A percentile compares a stretch with the other conserved stretches of the same genome.
phyloP scores from a whole-genome alignment of 805 yeast genomes.

The Yarrowia hollandica region DNA sequence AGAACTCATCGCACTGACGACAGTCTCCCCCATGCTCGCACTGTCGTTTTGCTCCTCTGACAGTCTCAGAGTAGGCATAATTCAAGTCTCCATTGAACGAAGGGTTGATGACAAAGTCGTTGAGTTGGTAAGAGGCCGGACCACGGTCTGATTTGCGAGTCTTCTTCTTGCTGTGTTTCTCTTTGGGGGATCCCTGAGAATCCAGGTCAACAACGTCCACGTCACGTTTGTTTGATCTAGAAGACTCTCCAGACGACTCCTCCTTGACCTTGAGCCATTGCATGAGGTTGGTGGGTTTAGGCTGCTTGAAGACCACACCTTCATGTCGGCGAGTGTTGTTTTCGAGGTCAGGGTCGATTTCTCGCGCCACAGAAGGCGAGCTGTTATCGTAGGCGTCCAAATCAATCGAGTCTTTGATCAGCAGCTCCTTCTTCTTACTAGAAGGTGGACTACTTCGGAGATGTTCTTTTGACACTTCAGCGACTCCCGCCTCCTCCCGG shows the following conservation, averaged over 20 bases:
- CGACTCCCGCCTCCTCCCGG: background rate
- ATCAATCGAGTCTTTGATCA: conserved; percentile 20
- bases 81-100: conserved; percentile 36
- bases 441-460: background rate
- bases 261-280: conserved; percentile 24
- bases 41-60: conserved; percentile 42
- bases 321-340: background rate
- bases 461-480: background rate
- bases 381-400: background rate
- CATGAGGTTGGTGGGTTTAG: conserved; percentile 10
- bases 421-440: background rate
- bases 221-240: background rate
- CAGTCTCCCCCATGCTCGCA: conserved; percentile 45
- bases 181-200: background rate
- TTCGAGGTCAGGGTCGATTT: conserved; percentile 11
- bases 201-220: background rate
- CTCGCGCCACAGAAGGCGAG: conserved; percentile 13
- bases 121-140: conserved; percentile 33
- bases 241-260: background rate
- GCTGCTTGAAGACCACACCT: conserved; percentile 6
- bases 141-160: background rate
- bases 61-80: conserved; percentile 43
- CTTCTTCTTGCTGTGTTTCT: background rate
- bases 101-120: conserved; percentile 46
- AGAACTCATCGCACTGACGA: conserved; percentile 41